Evolutionary conservation across 495 filamentous ascomycete species (phyloP).

Genomic region (Neurospora sp.): DNA sequence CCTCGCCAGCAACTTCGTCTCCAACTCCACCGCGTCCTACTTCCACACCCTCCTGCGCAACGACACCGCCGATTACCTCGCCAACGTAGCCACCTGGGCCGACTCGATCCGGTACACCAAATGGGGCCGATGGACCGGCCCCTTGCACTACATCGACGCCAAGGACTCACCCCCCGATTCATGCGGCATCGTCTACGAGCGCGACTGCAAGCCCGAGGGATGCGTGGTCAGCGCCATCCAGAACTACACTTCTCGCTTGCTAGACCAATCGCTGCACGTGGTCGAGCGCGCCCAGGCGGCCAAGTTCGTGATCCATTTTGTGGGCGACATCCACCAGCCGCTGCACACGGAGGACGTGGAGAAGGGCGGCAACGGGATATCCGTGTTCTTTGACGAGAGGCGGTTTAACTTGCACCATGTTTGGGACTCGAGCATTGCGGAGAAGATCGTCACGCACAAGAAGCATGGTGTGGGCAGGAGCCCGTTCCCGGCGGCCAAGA

Average conservation of each 20-base stretch:
- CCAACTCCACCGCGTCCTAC: slow-evolving; percentile 26
- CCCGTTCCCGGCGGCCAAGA: slow-evolving; percentile 33
- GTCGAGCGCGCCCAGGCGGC: slow-evolving; percentile 40
- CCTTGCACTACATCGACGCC: slow-evolving; percentile 65
- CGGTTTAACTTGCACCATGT: slow-evolving; percentile 48
- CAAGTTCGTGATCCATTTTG: slow-evolving; percentile 55
- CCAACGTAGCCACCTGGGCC: slow-evolving; percentile 53
- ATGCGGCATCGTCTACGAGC: slow-evolving; percentile 48
- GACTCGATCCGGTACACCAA: slow-evolving; percentile 51
- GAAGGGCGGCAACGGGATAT: slow-evolving; percentile 51
- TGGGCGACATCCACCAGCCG: slow-evolving; percentile 59
- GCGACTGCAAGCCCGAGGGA: slow-evolving; percentile 52
- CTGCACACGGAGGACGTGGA: slow-evolving; percentile 51
- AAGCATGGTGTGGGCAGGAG: slow-evolving; percentile 16
- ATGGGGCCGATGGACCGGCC: slow-evolving; percentile 44
- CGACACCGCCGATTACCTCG: slow-evolving; percentile 43
- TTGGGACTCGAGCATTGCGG: slow-evolving; percentile 52
- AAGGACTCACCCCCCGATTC: slow-evolving; percentile 49
- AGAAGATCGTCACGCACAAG: slow-evolving; percentile 44
- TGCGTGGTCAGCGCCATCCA: slow-evolving; percentile 53
- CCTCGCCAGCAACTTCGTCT: slow-evolving; percentile 36
- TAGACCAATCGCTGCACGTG: slow-evolving; percentile 27
- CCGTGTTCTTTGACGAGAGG: slow-evolving; percentile 42
- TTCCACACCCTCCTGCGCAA: slow-evolving; percentile 35
- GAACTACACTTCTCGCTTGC: slow-evolving; percentile 46